A percentile compares a stretch with the other conserved stretches of the same genome.
Conservation (phyloP, 176 grass and related monocot genomes). For the Elymus sibiricus region DNA sequence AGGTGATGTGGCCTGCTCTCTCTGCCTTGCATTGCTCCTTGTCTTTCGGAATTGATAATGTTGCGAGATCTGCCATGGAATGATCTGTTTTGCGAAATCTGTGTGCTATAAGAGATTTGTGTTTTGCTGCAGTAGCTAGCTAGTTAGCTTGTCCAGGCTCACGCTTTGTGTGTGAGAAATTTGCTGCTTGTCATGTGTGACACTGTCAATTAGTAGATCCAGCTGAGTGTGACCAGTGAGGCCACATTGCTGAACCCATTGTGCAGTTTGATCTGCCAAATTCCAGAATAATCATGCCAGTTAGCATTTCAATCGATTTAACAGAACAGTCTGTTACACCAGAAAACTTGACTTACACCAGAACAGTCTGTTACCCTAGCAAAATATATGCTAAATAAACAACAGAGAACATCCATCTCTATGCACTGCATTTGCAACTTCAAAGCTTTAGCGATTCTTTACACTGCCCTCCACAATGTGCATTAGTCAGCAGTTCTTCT, state of each 20-base stretch:
- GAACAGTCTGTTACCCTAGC: not conserved
- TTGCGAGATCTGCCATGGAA: not conserved
- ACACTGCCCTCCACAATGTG: not conserved
- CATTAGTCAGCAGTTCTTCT: not conserved
- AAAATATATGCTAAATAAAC: no score
- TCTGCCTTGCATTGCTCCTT: not conserved
- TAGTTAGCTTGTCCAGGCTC: not conserved
- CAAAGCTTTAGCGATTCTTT: not conserved
- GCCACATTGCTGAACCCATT: not conserved
- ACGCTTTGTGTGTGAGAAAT: not conserved
- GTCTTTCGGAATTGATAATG: not conserved
- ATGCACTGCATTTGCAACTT: not conserved
- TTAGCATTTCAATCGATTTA: not conserved
- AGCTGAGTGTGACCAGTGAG: not conserved
- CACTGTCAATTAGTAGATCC: not conserved
- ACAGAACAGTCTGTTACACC: not conserved
- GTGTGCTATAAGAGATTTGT: not conserved
- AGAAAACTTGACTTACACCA: no score
- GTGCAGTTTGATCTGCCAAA: not conserved
- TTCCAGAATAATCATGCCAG: not conserved
- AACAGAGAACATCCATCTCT: not conserved
- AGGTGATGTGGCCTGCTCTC: constrained; percentile 44
- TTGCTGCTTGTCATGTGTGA: not conserved
- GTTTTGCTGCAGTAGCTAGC: not conserved
- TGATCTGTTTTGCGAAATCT: not conserved